Conservation (phyloP, 2,329 filamentous ascomycete species). For the Emergomyces orientalis region DNA sequence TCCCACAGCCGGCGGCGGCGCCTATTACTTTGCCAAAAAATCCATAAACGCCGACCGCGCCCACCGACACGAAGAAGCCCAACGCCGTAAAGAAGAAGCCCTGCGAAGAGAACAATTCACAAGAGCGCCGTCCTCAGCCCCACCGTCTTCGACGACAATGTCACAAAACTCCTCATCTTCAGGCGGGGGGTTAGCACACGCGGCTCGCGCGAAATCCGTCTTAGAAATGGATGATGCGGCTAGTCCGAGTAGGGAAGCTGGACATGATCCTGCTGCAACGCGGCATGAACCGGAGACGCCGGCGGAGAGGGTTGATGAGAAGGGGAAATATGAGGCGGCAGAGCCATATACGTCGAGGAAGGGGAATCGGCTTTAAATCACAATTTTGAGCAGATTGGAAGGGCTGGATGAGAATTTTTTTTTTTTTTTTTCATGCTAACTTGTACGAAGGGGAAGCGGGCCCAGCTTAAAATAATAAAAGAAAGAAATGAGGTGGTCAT, state of each 20-base stretch:
- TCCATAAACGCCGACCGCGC: constrained; percentile 86
- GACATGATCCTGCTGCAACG: constrained; percentile 74
- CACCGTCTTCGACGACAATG: neutral
- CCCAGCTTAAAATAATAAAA: too few species aligned
- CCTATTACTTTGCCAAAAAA: constrained; percentile 93
- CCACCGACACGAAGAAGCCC: constrained; percentile 54
- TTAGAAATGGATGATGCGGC: constrained; percentile 45
- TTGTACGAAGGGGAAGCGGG: neutral
- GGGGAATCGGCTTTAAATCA: constrained; percentile 73
- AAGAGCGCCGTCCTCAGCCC: constrained; percentile 16
- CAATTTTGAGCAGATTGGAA: neutral
- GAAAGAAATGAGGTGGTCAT: neutral
- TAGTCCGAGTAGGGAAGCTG: constrained; percentile 63
- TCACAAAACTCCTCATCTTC: constrained; percentile 17
- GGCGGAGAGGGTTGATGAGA: constrained; percentile 57
- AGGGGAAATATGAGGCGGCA: constrained; percentile 81
- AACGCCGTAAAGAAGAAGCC: constrained; percentile 24
- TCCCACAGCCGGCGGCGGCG: constrained; percentile 65
- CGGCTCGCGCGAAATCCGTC: constrained; percentile 8
- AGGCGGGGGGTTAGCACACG: neutral
- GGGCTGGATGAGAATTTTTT: neutral
- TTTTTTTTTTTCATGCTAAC: neutral
- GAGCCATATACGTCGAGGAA: constrained; percentile 67
- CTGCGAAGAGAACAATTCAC: constrained; percentile 13
- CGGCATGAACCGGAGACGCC: constrained; percentile 68